Conservation (phyloP, 345 rosid genomes). For the Murraya paniculata region DNA sequence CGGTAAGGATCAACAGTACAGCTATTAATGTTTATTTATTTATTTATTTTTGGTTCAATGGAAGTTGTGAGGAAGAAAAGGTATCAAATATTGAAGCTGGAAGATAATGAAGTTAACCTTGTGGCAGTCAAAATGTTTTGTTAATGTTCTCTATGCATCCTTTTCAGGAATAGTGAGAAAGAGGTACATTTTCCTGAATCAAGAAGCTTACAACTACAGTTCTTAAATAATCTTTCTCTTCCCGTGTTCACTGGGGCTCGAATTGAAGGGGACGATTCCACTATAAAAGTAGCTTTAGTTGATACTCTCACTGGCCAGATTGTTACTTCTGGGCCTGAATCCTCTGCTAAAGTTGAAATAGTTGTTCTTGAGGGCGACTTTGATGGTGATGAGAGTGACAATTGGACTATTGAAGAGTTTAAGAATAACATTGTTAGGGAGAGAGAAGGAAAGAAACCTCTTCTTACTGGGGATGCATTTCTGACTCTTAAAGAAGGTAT, state of each 20-base stretch:
- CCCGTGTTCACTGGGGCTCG: slow-evolving; percentile 96
- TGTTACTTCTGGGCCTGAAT: slow-evolving; percentile 58
- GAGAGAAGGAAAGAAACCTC: slow-evolving; percentile 94
- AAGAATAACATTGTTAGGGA: slow-evolving; percentile 86
- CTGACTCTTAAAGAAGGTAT: slow-evolving; percentile 68
- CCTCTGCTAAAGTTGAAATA: slow-evolving; percentile 77
- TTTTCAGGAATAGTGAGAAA: slow-evolving; percentile 65
- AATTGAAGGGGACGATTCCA: slow-evolving; percentile 78
- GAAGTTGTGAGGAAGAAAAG: slow-evolving; percentile 2
- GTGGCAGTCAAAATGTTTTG: neutral
- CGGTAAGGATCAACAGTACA: slow-evolving; percentile 41
- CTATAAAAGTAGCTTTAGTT: slow-evolving; percentile 64
- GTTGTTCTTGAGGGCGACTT: slow-evolving; percentile 95
- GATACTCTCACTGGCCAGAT: slow-evolving; percentile 62
- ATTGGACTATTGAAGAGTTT: slow-evolving; percentile 78
- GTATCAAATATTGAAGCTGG: neutral
- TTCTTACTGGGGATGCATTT: slow-evolving; percentile 75
- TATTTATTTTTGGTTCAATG: neutral
- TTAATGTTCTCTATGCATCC: slow-evolving; percentile 15
- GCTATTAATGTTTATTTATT: neutral
- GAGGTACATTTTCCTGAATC: slow-evolving; percentile 51
- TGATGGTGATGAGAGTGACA: slow-evolving; percentile 60
- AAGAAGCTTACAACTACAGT: slow-evolving; percentile 68
- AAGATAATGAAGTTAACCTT: neutral
- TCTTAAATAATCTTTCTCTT: slow-evolving; percentile 64